Evolutionary conservation across 2,329 filamentous ascomycete genomes (phyloP).

Genomic region (Arthrocladium fulminans): DNA sequence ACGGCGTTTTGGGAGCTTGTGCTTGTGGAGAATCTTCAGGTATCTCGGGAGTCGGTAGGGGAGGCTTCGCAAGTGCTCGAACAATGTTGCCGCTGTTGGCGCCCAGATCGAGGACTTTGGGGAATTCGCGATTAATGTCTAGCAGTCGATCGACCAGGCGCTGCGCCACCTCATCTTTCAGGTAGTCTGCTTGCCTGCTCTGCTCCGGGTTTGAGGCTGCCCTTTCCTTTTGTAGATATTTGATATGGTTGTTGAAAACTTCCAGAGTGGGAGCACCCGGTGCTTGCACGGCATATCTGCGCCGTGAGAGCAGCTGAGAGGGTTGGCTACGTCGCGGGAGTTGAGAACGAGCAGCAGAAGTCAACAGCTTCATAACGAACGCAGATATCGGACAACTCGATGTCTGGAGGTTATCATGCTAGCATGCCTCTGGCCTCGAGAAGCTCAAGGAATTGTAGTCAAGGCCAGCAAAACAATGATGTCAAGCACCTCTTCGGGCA

Average conservation of each 20-base stretch:
- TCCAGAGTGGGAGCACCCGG: conserved; percentile 70
- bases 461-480: conserved; percentile 9
- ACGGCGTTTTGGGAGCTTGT: conserved; percentile 45
- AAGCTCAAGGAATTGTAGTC: background rate
- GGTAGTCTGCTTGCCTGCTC: conserved; percentile 77
- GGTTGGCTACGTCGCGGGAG: conserved; percentile 12
- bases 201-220: conserved; percentile 60
- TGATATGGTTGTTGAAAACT: conserved; percentile 81
- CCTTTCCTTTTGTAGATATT: conserved; percentile 86
- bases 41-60: conserved; percentile 44
- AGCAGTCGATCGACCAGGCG: conserved; percentile 78
- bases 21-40: conserved; percentile 13
- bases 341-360: conserved; percentile 11
- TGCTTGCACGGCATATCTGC: conserved; percentile 65
- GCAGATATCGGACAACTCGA: conserved; percentile 17
- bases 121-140: conserved; percentile 84
- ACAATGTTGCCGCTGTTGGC: conserved; percentile 95
- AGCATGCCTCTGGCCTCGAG: background rate
- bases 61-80: conserved; percentile 60
- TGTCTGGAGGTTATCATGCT: conserved; percentile 12
- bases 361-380: conserved; percentile 18
- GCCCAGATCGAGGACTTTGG: conserved; percentile 78
- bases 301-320: background rate
- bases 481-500: conserved; percentile 9
- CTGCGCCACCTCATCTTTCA: conserved; percentile 83